Evolutionary conservation across 345 rosid species (phyloP).

Genomic region (Durio zibethinus): DNA sequence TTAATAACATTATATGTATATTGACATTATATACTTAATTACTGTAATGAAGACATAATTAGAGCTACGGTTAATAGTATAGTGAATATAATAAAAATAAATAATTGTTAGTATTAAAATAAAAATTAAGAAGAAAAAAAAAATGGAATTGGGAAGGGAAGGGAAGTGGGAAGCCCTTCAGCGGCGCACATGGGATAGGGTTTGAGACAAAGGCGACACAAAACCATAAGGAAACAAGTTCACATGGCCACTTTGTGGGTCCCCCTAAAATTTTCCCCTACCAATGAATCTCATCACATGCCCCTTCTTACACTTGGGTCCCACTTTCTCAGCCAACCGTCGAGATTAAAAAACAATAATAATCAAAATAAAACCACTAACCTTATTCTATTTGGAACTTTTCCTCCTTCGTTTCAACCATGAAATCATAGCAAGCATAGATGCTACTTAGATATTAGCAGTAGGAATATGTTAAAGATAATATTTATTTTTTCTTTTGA

Average conservation of each 20-base stretch:
- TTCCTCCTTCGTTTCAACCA: neutral
- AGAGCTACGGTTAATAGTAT: neutral
- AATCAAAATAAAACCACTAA: neutral
- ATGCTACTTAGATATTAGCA: no score
- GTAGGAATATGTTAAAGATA: no score
- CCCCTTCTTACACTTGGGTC: slow-evolving; percentile 23
- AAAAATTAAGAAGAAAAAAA: neutral
- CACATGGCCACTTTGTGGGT: slow-evolving; percentile 35
- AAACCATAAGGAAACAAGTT: slow-evolving; percentile 31
- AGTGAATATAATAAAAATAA: neutral
- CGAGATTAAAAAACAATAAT: neutral
- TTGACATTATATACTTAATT: neutral
- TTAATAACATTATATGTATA: neutral
- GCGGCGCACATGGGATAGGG: slow-evolving; percentile 54
- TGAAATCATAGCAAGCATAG: neutral
- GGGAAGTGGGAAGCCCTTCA: slow-evolving; percentile 40
- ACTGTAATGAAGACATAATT: neutral
- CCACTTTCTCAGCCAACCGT: slow-evolving; percentile 24
- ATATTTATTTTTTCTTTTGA: no score
- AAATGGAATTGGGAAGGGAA: neutral
- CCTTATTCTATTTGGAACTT: neutral
- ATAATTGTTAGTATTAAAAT: neutral
- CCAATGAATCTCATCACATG: slow-evolving; percentile 41
- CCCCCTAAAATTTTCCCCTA: neutral
- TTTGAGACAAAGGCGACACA: slow-evolving; percentile 38